Conservation (phyloP, 1,139 yeast species). For the Yamadazyma diddensiae region DNA sequence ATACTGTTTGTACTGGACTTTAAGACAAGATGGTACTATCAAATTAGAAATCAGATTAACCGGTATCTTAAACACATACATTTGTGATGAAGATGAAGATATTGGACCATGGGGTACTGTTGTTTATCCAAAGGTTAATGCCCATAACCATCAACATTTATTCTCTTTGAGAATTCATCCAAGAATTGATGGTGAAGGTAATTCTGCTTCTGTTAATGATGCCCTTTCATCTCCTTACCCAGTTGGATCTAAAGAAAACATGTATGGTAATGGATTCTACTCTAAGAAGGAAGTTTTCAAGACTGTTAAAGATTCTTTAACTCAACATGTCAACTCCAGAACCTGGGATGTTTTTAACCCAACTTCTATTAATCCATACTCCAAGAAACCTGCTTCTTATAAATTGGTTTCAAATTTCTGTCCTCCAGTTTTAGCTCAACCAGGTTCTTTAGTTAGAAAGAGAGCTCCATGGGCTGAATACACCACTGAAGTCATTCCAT, state of each 20-base stretch:
- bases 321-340: constrained; percentile 64
- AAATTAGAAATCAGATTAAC: constrained; percentile 76
- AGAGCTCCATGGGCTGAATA: constrained; percentile 81
- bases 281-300: constrained; percentile 62
- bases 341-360: constrained; percentile 83
- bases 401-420: constrained; percentile 77
- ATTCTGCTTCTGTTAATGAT: constrained; percentile 70
- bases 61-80: constrained; percentile 73
- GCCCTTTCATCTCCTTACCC: constrained; percentile 59
- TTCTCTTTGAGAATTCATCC: constrained; percentile 80
- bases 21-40: constrained; percentile 81
- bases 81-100: constrained; percentile 60
- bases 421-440: constrained; percentile 70
- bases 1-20: constrained; percentile 78
- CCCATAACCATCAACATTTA: constrained; percentile 83
- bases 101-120: constrained; percentile 76
- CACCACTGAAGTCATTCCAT: constrained; percentile 68
- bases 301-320: constrained; percentile 65
- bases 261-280: constrained; percentile 72
- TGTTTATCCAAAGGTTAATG: constrained; percentile 78
- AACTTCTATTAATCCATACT: constrained; percentile 58
- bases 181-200: constrained; percentile 74
- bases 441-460: constrained; percentile 70
- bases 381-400: constrained; percentile 73
- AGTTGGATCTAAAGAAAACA: constrained; percentile 63